These are phyloP conservation scores for Trapa bicornis DNA, from an alignment of 345 rosid species.

Conservation along the genomic window DNA sequence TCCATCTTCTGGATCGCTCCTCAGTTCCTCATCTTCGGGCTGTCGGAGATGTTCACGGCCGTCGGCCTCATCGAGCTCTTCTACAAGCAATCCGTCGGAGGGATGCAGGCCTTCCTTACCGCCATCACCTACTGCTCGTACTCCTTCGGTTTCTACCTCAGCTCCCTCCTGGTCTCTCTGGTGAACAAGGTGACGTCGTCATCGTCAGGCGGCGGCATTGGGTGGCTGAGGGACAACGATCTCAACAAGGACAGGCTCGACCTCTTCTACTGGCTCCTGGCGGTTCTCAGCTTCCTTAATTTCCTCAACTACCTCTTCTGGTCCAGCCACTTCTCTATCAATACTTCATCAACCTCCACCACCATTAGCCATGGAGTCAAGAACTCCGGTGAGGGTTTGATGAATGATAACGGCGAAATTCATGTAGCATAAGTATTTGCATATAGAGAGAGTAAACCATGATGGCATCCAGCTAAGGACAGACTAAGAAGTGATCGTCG, in stretches of 20 bases:
- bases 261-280: slow-evolving; percentile 84
- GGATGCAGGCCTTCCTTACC: slow-evolving; percentile 78
- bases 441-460: too few relatives aligned
- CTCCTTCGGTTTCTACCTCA: slow-evolving; percentile 81
- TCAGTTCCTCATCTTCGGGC: slow-evolving; percentile 76
- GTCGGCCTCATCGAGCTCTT: slow-evolving; percentile 93
- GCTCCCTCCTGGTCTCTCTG: slow-evolving; percentile 76
- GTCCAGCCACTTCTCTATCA: slow-evolving; percentile 49
- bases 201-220: slow-evolving; percentile 17
- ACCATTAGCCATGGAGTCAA: not conserved
- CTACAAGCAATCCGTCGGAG: slow-evolving; percentile 74
- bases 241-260: slow-evolving; percentile 87
- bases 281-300: slow-evolving; percentile 68
- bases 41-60: slow-evolving; percentile 93
- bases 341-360: slow-evolving; percentile 2
- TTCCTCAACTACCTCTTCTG: slow-evolving; percentile 76
- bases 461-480: too few relatives aligned
- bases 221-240: slow-evolving; percentile 77
- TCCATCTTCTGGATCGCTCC: slow-evolving; percentile 94
- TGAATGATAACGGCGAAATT: not conserved
- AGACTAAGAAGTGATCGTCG: too few relatives aligned
- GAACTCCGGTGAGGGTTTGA: not conserved
- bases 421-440: too few relatives aligned
- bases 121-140: slow-evolving; percentile 89
- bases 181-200: slow-evolving; percentile 55